Percentiles rank a stretch among this genome's conserved stretches.
Evolutionary conservation across 495 filamentous ascomycete species (phyloP).

Genomic region (Penicillium coprophilum): DNA sequence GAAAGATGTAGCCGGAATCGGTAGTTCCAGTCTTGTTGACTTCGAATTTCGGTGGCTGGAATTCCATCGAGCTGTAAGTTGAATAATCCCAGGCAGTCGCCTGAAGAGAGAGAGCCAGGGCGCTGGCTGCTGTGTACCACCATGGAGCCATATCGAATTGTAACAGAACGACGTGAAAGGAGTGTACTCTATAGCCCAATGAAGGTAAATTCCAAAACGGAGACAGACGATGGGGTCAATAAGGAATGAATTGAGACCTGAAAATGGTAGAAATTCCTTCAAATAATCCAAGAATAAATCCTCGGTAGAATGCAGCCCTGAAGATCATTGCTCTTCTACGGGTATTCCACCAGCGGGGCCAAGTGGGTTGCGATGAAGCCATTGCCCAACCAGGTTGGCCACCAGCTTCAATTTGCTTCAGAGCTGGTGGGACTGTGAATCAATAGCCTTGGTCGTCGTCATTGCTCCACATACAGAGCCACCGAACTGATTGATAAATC

Average conservation of each 20-base stretch:
- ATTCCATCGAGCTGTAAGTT: constrained; percentile 28
- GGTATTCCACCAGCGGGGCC: neutral
- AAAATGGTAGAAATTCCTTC: neutral
- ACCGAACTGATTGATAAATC: neutral
- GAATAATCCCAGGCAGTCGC: constrained; percentile 31
- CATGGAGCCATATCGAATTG: constrained; percentile 17
- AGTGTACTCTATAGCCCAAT: neutral
- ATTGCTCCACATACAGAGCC: neutral
- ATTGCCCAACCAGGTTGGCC: constrained; percentile 13
- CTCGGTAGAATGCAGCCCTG: constrained; percentile 8
- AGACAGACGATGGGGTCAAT: neutral
- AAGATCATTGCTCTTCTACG: constrained; percentile 20
- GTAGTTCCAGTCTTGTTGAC: constrained; percentile 32
- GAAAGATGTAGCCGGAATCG: constrained; percentile 37
- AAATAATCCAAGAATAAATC: constrained; percentile 5
- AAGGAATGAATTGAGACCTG: constrained; percentile 3
- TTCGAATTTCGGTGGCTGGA: constrained; percentile 31
- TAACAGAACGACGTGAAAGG: constrained; percentile 6
- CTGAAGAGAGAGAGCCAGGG: constrained; percentile 29
- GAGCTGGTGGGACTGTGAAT: neutral
- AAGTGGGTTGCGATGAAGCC: constrained; percentile 4
- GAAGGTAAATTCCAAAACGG: constrained; percentile 19
- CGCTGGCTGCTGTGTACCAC: constrained; percentile 25
- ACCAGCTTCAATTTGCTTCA: neutral
- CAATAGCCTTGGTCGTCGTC: neutral